These are phyloP conservation scores for Penicillium samsonianum DNA, from an alignment of 495 filamentous ascomycete species.

Conservation along the genomic window DNA sequence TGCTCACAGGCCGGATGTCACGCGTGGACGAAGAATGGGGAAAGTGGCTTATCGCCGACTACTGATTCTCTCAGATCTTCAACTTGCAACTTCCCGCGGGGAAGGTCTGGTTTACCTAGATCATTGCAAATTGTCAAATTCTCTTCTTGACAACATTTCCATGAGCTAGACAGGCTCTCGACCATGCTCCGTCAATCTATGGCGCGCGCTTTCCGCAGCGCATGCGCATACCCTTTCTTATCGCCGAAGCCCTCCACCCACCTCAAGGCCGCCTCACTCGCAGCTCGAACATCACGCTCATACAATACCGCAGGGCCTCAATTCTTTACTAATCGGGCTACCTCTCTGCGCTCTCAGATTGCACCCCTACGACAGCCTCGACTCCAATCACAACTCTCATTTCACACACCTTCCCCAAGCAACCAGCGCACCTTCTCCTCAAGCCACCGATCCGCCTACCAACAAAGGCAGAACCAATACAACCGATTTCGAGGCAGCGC, in stretches of 20 bases:
- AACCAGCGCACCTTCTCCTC: constrained; percentile 25
- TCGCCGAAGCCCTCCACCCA: constrained; percentile 5
- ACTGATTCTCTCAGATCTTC: not conserved
- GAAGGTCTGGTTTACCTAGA: not conserved
- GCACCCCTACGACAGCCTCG: not conserved
- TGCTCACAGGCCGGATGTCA: not conserved
- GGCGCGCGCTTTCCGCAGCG: constrained; percentile 8
- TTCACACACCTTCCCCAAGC: not conserved
- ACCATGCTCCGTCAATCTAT: constrained; percentile 11
- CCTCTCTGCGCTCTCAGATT: not conserved
- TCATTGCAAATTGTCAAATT: not conserved
- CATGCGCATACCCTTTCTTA: not conserved
- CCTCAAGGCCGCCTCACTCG: not conserved
- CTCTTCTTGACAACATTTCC: not conserved
- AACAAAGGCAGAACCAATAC: constrained; percentile 28
- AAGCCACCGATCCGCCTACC: constrained; percentile 8
- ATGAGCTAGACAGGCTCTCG: not conserved
- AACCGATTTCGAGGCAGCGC: constrained; percentile 32
- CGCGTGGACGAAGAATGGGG: constrained; percentile 5
- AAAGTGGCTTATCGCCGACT: constrained; percentile 23
- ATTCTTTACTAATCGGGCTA: not conserved
- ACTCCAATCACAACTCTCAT: not conserved
- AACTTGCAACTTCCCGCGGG: not conserved
- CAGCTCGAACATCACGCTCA: not conserved
- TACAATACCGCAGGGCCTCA: not conserved